These are phyloP conservation scores for Eugenia klotzschiana DNA, from an alignment of 441 rosid genomes.

Conservation along the genomic window DNA sequence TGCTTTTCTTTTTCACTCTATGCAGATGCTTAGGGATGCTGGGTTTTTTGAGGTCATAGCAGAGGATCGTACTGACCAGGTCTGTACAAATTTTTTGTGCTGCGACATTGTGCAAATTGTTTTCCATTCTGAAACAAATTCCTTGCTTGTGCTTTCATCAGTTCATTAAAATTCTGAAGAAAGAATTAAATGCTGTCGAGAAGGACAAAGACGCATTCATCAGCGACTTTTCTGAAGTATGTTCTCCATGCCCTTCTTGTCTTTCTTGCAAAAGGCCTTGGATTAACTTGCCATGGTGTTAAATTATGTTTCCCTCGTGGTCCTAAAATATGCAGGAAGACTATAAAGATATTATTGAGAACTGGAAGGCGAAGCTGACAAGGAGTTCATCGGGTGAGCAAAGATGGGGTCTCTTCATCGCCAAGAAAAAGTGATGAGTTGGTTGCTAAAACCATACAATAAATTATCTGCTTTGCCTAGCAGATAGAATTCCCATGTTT, in stretches of 20 bases:
- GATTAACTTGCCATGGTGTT: not conserved
- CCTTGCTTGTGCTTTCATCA: slow-evolving; percentile 16
- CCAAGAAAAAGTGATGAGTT: slow-evolving; percentile 36
- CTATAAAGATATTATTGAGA: slow-evolving; percentile 74
- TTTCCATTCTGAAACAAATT: not conserved
- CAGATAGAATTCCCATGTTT: not conserved
- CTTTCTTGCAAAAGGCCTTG: not conserved
- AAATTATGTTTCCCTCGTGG: not conserved
- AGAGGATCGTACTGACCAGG: slow-evolving; percentile 92
- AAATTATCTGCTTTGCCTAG: not conserved
- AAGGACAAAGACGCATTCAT: slow-evolving; percentile 58
- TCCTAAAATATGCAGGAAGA: slow-evolving; percentile 44
- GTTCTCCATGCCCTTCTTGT: not conserved
- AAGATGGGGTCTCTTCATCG: slow-evolving; percentile 83
- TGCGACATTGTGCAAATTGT: not conserved
- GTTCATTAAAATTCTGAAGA: slow-evolving; percentile 60
- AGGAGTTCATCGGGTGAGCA: slow-evolving; percentile 70
- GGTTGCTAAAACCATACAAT: not conserved
- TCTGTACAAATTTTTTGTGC: not conserved
- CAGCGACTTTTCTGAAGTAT: slow-evolving; percentile 58
- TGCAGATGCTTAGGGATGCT: slow-evolving; percentile 73
- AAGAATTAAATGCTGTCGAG: slow-evolving; percentile 49
- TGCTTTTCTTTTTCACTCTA: not conserved
- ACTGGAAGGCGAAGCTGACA: slow-evolving; percentile 84
- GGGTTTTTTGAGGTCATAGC: slow-evolving; percentile 67